These are phyloP conservation scores for Rhododendron molle DNA, from an alignment of 148 eudicot species.

Conservation along the genomic window DNA sequence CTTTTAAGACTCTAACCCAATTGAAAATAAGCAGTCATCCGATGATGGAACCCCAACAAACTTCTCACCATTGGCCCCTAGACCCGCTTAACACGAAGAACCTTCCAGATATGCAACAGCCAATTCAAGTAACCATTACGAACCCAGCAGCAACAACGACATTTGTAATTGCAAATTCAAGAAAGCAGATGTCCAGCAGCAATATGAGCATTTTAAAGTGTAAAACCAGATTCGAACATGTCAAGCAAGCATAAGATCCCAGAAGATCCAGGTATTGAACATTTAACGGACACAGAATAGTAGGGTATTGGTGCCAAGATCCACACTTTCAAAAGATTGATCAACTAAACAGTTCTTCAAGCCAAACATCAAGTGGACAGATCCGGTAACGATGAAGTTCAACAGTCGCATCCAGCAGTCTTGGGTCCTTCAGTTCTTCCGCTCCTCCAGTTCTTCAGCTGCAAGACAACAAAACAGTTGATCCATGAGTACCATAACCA, in stretches of 20 bases:
- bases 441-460: constrained; percentile 37
- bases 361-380: constrained; percentile 14
- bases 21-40: neutral
- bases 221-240: constrained; percentile 38
- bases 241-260: constrained; percentile 59
- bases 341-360: constrained; percentile 27
- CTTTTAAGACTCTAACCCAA: constrained; percentile 7
- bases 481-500: neutral
- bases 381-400: constrained; percentile 1
- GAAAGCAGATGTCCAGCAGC: constrained; percentile 40
- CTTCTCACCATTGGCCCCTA: neutral
- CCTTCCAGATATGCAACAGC: constrained; percentile 24
- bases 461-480: constrained; percentile 17
- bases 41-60: constrained; percentile 11
- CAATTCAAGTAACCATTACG: constrained; percentile 39
- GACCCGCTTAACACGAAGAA: constrained; percentile 2
- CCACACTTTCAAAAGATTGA: constrained; percentile 41
- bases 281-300: constrained; percentile 43
- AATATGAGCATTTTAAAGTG: constrained; percentile 47
- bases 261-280: constrained; percentile 47
- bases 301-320: constrained; percentile 45
- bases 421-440: constrained; percentile 15
- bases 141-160: constrained; percentile 23
- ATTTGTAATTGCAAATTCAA: constrained; percentile 32
- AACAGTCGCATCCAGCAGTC: constrained; percentile 7